Base-by-base conservation (phyloP, 1,284 basidiomycete genomes). In the Laetiporus sulphureus region DNA sequence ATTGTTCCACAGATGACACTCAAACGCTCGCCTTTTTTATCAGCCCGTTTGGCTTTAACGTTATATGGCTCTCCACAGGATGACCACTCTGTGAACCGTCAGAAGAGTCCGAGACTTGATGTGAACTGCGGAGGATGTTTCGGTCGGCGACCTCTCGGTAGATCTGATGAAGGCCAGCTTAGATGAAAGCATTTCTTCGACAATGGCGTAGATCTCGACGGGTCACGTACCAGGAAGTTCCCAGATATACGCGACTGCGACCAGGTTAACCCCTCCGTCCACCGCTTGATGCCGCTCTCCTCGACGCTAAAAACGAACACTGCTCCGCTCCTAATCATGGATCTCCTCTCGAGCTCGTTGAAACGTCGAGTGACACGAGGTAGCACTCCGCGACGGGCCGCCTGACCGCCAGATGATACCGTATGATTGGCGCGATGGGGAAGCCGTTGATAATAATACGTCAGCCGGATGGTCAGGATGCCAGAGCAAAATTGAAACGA, bases 231-330 rank as follows among this genome's bases (percentile, higher is more conserved):
- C 51, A 91, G 66, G 59, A 89, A 90, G 63, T 90, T 90, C 49
- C 80, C 81, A 19, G 86, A 76, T 45, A 90, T 90, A 1, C 87
- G 72, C 38, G 84, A 88, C 0, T 86, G 85, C 15, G 83, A 86
- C 86, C 86, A 90, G 19, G 83, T 67, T 29, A 85, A 64, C 20
- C 85, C 84, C 59, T 91, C 86, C 57, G 87, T 90, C 87, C 87
- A 90, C 16, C 87, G 72, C 59, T 86, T 89, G 60, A 91, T 90
- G 18, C 82, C 83, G 47, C 84, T 86, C 54, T 89, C 84, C 50
- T 83, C 77, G 56, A 89, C 86, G 53, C 76, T 80, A 63, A 89
- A 91, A 36, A 90, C 81, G 57, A 89, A 91, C 21, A 90, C 77
- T 8, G 83, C 75, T n/a, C 87, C 87, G 42, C 82, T 83, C 49